Percentiles rank a stretch among this genome's conserved stretches.
Evolutionary conservation across 2,329 filamentous ascomycete species (phyloP).

Genomic region (Fusarium metavorans): DNA sequence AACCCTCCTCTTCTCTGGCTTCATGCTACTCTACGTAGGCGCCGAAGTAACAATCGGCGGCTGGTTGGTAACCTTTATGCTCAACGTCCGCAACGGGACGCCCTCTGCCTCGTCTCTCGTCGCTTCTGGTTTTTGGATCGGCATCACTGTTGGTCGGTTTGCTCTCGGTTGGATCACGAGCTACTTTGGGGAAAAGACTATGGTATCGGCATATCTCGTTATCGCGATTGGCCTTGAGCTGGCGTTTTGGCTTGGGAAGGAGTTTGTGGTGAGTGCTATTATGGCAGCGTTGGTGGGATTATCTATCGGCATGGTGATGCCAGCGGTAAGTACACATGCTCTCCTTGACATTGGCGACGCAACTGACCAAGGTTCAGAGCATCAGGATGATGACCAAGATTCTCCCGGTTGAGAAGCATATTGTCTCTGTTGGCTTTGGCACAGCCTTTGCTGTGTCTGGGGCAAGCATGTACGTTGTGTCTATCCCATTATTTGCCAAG

Average conservation of each 20-base stretch:
- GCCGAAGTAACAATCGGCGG: not conserved
- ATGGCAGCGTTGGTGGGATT: not conserved
- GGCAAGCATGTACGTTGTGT: not conserved
- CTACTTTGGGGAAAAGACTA: not conserved
- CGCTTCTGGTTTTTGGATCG: slow-evolving; percentile 7
- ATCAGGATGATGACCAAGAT: not conserved
- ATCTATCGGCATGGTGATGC: not conserved
- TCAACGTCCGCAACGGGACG: slow-evolving; percentile 3
- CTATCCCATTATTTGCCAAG: not conserved
- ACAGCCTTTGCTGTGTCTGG: not conserved
- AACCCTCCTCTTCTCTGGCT: not conserved
- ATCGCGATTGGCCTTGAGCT: not conserved
- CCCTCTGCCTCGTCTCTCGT: slow-evolving; percentile 2
- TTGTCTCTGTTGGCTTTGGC: not conserved
- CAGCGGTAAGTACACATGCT: not conserved
- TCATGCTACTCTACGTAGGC: slow-evolving; percentile 1
- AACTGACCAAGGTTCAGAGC: not conserved
- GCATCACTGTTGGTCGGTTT: not conserved
- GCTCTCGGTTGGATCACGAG: not conserved
- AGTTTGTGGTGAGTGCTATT: not conserved
- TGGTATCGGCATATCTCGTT: not conserved
- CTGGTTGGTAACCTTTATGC: slow-evolving; percentile 5
- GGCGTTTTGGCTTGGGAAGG: not conserved
- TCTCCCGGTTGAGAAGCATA: not conserved
- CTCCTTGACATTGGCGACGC: too few relatives aligned